phyloP scores from a whole-genome alignment of 1,284 basidiomycete species.

The Lentinus polychrous region DNA sequence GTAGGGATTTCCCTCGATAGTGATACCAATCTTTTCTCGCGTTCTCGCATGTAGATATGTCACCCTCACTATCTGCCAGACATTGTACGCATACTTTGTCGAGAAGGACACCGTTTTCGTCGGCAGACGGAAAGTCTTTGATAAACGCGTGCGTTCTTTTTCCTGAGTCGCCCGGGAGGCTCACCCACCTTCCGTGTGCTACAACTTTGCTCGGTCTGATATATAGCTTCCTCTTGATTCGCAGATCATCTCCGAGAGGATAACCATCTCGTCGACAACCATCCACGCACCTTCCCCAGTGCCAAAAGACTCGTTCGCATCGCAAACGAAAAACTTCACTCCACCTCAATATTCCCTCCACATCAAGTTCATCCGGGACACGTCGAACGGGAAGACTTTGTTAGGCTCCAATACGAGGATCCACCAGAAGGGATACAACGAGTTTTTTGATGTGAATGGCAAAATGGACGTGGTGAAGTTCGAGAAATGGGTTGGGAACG shows the following conservation, averaged over 20 bases:
- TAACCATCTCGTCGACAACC: constrained; percentile 66
- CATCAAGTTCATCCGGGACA: constrained; percentile 64
- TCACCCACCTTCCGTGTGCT: neutral
- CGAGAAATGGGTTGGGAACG: constrained; percentile 65
- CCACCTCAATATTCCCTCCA: constrained; percentile 57
- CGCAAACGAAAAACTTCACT: constrained; percentile 1
- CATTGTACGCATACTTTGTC: constrained; percentile 74
- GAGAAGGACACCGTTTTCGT: constrained; percentile 78
- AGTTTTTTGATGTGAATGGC: constrained; percentile 69
- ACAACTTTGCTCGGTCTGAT: neutral
- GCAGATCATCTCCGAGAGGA: constrained; percentile 77
- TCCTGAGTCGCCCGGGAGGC: neutral
- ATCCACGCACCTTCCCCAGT: constrained; percentile 35
- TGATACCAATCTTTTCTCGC: neutral
- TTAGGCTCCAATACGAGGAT: constrained; percentile 55
- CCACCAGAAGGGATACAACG: constrained; percentile 47
- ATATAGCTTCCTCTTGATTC: neutral
- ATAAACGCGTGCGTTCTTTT: constrained; percentile 57
- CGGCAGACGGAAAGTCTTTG: constrained; percentile 78
- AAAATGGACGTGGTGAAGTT: constrained; percentile 63
- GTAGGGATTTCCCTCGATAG: neutral
- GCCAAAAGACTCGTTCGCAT: neutral
- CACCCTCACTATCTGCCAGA: constrained; percentile 60
- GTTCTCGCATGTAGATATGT: constrained; percentile 49
- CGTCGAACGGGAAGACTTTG: constrained; percentile 71